A percentile compares a stretch with the other conserved stretches of the same genome.
Evolutionary conservation across 75 land plant genomes (phyloP).

Genomic region (Ceratopteris richardii): DNA sequence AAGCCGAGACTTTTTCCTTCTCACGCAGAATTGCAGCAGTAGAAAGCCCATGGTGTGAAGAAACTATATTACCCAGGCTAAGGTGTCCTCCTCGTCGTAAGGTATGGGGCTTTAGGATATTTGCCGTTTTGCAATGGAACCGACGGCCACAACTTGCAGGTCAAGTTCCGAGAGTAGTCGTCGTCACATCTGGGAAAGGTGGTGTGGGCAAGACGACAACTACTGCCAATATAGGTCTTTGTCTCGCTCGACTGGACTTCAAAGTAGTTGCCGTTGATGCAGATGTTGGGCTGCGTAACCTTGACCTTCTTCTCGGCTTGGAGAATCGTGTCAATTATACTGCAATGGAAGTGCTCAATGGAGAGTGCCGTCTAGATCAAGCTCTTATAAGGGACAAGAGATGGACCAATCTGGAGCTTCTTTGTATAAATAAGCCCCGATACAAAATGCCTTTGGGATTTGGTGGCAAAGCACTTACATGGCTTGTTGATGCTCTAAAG

Average conservation of each 20-base stretch:
- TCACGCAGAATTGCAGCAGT: not conserved
- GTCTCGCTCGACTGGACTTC: constrained; percentile 86
- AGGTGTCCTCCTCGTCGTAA: not conserved
- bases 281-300: constrained; percentile 94
- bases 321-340: constrained; percentile 98
- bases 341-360: constrained; percentile 88
- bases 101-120: not conserved
- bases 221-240: constrained; percentile 85
- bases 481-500: constrained; percentile 90
- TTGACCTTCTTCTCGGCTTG: constrained; percentile 96
- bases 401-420: constrained; percentile 77
- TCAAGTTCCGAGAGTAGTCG: constrained; percentile 78
- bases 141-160: constrained; percentile 83
- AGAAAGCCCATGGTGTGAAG: not conserved
- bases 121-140: constrained; percentile 59
- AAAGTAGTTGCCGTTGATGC: constrained; percentile 95
- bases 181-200: constrained; percentile 95
- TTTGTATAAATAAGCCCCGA: constrained; percentile 88
- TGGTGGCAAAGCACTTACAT: constrained; percentile 81
- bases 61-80: not conserved
- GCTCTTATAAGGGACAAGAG: constrained; percentile 88
- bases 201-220: constrained; percentile 98
- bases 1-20: not conserved
- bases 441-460: constrained; percentile 90
- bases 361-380: constrained; percentile 96